A percentile compares a stretch with the other conserved stretches of the same genome.
These are phyloP conservation scores for Polyporus tsugae DNA, from an alignment of 1,284 basidiomycete species.

Conservation along the genomic window DNA sequence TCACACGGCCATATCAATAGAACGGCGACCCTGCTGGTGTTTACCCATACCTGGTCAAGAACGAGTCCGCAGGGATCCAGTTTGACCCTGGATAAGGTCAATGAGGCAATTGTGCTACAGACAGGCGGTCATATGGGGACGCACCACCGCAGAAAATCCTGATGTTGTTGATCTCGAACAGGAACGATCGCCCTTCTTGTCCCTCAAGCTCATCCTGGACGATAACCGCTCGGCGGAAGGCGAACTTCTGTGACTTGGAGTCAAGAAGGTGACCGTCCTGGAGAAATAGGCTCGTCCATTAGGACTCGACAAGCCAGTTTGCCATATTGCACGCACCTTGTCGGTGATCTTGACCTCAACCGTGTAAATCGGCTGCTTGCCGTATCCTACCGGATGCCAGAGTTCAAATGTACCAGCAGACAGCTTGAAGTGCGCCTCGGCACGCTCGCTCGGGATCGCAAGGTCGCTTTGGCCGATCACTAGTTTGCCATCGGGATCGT, in stretches of 20 bases:
- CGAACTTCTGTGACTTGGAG: slow-evolving; percentile 63
- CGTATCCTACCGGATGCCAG: slow-evolving; percentile 90
- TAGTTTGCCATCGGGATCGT: slow-evolving; percentile 53
- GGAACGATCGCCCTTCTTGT: slow-evolving; percentile 80
- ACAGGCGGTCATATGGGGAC: slow-evolving; percentile 19
- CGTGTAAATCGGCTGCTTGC: slow-evolving; percentile 79
- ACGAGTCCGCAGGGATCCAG: slow-evolving; percentile 93
- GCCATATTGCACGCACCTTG: slow-evolving; percentile 45
- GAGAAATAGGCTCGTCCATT: not conserved
- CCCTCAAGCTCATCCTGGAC: slow-evolving; percentile 80
- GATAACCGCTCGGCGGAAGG: slow-evolving; percentile 78
- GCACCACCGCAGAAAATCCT: slow-evolving; percentile 87
- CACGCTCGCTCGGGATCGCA: slow-evolving; percentile 48
- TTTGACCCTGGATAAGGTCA: slow-evolving; percentile 71
- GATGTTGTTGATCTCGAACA: slow-evolving; percentile 90
- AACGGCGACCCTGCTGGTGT: not conserved
- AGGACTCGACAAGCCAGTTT: not conserved
- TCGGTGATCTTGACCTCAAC: slow-evolving; percentile 62
- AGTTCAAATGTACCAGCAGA: slow-evolving; percentile 65
- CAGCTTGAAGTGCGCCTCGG: slow-evolving; percentile 59
- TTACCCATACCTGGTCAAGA: slow-evolving; percentile 74
- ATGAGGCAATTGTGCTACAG: not conserved
- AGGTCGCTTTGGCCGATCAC: slow-evolving; percentile 49
- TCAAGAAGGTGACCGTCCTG: slow-evolving; percentile 62
- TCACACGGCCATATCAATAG: not conserved